Base-by-base conservation (phyloP, 768 basidiomycete genomes). In the Kwoniella shandongensis region DNA sequence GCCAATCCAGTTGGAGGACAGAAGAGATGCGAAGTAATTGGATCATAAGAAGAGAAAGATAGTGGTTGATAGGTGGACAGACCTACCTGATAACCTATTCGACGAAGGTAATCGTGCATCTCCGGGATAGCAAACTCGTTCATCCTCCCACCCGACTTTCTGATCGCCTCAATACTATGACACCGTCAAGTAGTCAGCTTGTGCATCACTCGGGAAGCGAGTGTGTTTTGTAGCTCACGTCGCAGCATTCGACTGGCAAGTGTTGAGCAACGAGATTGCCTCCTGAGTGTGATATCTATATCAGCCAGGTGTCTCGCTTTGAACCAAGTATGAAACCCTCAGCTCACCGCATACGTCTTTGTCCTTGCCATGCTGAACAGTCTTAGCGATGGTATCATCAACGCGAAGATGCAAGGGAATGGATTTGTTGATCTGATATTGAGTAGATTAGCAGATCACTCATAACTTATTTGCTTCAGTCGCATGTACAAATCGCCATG, bases 211-310 rank as follows among this genome's bases (percentile, higher is more conserved):
- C 15, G 5, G 38, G 35, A 18, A 41, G 47, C 40, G 27, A 13
- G 25, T 5, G 29, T 12, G 40, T 6, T 4, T 18, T 22, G 41
- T 5, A 30, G 57, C 66, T 61, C 35, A 80, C 20, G 86, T 84
- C n/a, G 91, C 89, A 17, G 91, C 91, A 81, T 98, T 99, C 26
- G 88, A 88, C 75, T 99, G 93, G 48, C 70, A 73, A 18, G 74
- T 73, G 54, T 80, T 80, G 48, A 80, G 74, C 3, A 76, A 65
- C 29, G 75, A 65, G 57, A 80, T 77, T 1, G 79, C 79, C 20
- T 77, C 76, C 62, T 73, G 38, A 52, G 39, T 12, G 32, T 22
- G 20, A 7, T 13, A n/a, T 13, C 13, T 39, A 26, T 23, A 38
- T 46, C 29, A 38, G 10, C n/a, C 25, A 8, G n/a, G n/a, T n/a